Conservation (phyloP, 1,139 yeast genomes). For the Yamadazyma mexicana region DNA sequence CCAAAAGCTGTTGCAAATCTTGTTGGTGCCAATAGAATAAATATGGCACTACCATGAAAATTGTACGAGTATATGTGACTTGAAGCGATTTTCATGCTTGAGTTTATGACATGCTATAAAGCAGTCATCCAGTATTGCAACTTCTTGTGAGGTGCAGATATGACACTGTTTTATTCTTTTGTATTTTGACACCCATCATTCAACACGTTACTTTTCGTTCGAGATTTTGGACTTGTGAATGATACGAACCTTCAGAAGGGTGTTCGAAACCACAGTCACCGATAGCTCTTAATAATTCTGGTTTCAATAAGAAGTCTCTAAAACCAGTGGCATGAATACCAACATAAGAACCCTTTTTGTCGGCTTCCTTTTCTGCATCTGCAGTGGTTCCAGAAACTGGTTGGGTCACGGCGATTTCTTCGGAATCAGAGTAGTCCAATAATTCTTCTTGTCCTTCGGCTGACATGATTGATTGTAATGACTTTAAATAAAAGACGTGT, state of each 20-base stretch:
- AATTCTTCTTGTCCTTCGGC: constrained; percentile 99
- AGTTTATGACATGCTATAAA: too few relatives aligned
- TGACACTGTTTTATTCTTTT: too few relatives aligned
- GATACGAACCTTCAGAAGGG: constrained; percentile 93
- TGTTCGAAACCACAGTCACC: constrained; percentile 99
- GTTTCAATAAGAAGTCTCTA: constrained; percentile 95
- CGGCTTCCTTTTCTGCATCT: constrained; percentile 52
- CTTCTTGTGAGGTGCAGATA: too few relatives aligned
- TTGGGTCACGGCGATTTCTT: constrained; percentile 83
- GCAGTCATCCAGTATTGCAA: too few relatives aligned
- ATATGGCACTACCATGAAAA: too few relatives aligned
- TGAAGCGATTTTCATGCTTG: too few relatives aligned
- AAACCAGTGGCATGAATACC: constrained; percentile 98
- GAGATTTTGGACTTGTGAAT: background rate
- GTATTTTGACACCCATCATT: background rate
- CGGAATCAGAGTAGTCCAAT: constrained; percentile 97
- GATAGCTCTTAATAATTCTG: constrained; percentile 94
- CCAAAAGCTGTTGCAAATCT: too few relatives aligned
- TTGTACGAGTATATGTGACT: too few relatives aligned
- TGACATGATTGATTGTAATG: constrained; percentile 44
- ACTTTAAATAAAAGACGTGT: constrained; percentile 1
- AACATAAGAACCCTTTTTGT: constrained; percentile 95
- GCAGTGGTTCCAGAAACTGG: constrained; percentile 51
- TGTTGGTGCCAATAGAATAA: too few relatives aligned
- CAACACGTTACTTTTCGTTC: constrained; percentile 3